These are phyloP conservation scores for Tanacetum coccineum DNA, from an alignment of 129 eudicot genomes.

Conservation along the genomic window DNA sequence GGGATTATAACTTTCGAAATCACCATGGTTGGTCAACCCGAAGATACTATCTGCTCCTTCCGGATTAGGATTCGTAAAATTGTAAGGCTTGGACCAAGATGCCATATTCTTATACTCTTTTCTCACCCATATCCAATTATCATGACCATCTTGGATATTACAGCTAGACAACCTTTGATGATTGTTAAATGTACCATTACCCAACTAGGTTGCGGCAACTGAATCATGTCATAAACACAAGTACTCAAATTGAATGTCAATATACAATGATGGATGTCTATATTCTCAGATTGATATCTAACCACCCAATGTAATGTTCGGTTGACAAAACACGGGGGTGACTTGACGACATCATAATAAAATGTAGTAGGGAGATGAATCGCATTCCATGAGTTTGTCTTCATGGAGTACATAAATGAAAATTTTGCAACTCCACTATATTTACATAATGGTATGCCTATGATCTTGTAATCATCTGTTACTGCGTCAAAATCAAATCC, in stretches of 20 bases:
- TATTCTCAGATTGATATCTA: background rate
- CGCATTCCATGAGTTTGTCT: slow-evolving; percentile 6
- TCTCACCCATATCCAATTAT: slow-evolving; percentile 10
- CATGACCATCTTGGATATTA: background rate
- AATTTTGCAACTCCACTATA: background rate
- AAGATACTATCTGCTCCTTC: background rate
- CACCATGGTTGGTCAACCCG: background rate
- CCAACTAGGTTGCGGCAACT: slow-evolving; percentile 12
- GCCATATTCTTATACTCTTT: background rate
- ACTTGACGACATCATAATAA: background rate
- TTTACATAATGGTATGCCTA: background rate
- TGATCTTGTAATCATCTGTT: slow-evolving; percentile 1
- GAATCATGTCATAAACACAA: slow-evolving; percentile 3
- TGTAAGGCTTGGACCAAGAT: background rate
- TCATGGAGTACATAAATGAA: background rate
- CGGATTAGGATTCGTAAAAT: background rate
- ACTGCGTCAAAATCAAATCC: slow-evolving; percentile 8
- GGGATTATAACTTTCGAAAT: slow-evolving; percentile 1
- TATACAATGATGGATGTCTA: background rate
- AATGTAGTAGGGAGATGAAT: background rate
- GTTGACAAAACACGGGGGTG: background rate
- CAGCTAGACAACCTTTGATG: slow-evolving; percentile 15
- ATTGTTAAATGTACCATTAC: background rate
- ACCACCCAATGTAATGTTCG: slow-evolving; percentile 12
- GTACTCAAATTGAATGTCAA: slow-evolving; percentile 7